Percentiles rank a stretch among this genome's conserved stretches.
phyloP scores from a whole-genome alignment of 202 grass and related monocot genomes.

The Digitaria exilis region DNA sequence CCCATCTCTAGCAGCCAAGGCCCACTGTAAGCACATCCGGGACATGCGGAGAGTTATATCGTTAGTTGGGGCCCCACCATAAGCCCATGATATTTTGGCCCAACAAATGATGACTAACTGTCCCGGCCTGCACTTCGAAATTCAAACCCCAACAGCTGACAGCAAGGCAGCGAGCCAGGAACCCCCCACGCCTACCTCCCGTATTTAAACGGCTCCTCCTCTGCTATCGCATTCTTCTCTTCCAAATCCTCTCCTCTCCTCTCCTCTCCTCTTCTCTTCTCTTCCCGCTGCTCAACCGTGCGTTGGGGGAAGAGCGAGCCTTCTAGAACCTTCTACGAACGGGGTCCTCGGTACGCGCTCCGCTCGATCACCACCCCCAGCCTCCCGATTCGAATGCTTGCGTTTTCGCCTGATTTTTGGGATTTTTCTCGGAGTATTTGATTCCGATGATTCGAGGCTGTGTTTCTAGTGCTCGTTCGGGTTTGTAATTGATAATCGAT shows the following conservation, averaged over 20 bases:
- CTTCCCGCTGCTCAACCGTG: not conserved
- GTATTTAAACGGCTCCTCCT: not conserved
- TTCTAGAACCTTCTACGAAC: conserved; percentile 8
- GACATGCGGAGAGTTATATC: too few species aligned
- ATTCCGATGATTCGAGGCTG: not conserved
- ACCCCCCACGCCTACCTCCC: not conserved
- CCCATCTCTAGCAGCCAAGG: too few species aligned
- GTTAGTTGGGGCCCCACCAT: not conserved
- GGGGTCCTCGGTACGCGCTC: conserved; percentile 17
- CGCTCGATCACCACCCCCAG: not conserved
- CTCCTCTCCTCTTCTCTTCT: not conserved
- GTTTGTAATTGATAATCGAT: conserved; percentile 14
- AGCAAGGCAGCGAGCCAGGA: not conserved
- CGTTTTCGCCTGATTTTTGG: not conserved
- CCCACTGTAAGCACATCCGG: too few species aligned
- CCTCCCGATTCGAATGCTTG: conserved; percentile 19
- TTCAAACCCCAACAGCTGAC: conserved; percentile 11
- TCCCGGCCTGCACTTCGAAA: not conserved
- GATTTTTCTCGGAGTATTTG: not conserved
- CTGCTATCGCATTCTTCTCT: not conserved
- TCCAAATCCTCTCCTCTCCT: not conserved
- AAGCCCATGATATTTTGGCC: not conserved
- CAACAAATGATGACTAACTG: too few species aligned
- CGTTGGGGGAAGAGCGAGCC: not conserved
- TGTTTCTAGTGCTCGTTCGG: not conserved